Percentiles rank a stretch among this genome's conserved stretches.
Conservation (phyloP, 23 red algal genomes). For the Gracilaria vermiculophylla region DNA sequence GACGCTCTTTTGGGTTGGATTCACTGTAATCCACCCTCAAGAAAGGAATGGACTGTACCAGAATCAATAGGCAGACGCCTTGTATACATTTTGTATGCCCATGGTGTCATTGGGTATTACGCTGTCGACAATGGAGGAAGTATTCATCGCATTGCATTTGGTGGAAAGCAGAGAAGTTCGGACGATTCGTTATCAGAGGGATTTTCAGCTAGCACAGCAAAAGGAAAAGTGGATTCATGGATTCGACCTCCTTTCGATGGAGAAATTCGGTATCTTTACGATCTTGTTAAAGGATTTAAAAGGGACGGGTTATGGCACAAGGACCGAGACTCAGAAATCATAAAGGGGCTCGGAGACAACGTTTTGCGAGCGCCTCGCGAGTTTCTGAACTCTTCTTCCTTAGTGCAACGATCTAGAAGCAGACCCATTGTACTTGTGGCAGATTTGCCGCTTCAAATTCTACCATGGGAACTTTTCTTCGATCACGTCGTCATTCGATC, state of each 20-base stretch:
- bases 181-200: not conserved
- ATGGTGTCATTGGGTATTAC: constrained; percentile 77
- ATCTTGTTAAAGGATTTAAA: constrained; percentile 55
- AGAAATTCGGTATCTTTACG: constrained; percentile 66
- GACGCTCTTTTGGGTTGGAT: constrained; percentile 54
- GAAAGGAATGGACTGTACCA: constrained; percentile 69
- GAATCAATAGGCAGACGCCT: constrained; percentile 63
- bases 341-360: constrained; percentile 38
- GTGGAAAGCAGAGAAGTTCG: constrained; percentile 52
- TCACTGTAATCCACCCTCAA: constrained; percentile 50
- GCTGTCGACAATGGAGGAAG: constrained; percentile 62
- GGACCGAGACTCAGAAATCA: constrained; percentile 58
- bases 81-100: constrained; percentile 69
- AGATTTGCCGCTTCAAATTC: constrained; percentile 51
- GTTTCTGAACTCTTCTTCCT: constrained; percentile 30
- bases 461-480: constrained; percentile 86
- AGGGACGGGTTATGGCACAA: constrained; percentile 73
- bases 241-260: constrained; percentile 47
- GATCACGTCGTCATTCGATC: constrained; percentile 87
- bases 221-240: constrained; percentile 15
- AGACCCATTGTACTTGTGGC: constrained; percentile 75
- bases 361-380: constrained; percentile 54
- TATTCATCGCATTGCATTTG: constrained; percentile 57
- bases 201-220: not conserved
- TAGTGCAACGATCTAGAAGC: constrained; percentile 40